phyloP scores from a whole-genome alignment of 306 rosid species.

The Macrotyloma uniflorum region DNA sequence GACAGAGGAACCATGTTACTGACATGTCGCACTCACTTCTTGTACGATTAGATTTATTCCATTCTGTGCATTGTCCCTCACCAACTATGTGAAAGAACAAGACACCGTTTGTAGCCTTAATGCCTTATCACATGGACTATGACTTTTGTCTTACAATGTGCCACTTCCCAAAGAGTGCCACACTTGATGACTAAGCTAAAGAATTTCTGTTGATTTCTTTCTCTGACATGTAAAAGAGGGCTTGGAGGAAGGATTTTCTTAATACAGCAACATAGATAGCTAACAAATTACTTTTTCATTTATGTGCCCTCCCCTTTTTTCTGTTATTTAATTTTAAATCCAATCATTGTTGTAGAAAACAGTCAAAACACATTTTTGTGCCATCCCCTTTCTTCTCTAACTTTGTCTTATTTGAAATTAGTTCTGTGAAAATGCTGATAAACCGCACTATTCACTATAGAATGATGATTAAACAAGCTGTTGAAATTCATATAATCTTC shows the following conservation, averaged over 20 bases:
- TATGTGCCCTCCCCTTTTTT: neutral
- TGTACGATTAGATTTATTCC: slow-evolving; percentile 28
- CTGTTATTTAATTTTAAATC: neutral
- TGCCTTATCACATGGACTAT: slow-evolving; percentile 1
- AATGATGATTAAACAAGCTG: neutral
- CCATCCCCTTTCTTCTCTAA: neutral
- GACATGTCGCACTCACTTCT: slow-evolving; percentile 22
- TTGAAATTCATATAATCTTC: neutral
- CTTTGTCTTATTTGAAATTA: neutral
- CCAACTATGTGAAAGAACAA: slow-evolving; percentile 34
- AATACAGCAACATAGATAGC: neutral
- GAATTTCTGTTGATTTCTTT: neutral
- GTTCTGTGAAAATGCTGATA: slow-evolving; percentile 12
- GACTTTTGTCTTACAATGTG: slow-evolving; percentile 1
- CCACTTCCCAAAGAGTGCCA: slow-evolving; percentile 1
- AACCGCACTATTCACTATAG: neutral
- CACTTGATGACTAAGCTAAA: neutral
- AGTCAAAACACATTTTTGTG: neutral
- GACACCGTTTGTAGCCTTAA: slow-evolving; percentile 1
- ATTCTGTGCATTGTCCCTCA: slow-evolving; percentile 33
- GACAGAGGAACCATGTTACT: slow-evolving; percentile 28
- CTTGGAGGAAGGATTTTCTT: neutral
- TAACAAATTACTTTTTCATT: neutral
- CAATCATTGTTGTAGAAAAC: neutral
- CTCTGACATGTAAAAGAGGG: neutral